phyloP scores from a whole-genome alignment of 1,284 basidiomycete species.

The Lignosus rhinocerotis region DNA sequence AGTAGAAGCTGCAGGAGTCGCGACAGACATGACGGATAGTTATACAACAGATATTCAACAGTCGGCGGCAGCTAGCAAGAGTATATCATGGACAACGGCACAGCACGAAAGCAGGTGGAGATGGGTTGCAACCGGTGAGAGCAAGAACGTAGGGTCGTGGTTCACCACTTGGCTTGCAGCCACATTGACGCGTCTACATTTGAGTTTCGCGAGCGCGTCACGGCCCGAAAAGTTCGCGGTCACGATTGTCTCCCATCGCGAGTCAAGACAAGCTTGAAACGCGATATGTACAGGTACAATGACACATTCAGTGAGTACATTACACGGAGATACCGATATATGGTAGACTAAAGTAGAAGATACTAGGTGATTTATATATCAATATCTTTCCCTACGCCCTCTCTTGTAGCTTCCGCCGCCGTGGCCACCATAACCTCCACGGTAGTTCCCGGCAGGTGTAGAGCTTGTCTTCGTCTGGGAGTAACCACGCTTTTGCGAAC shows the following conservation, averaged over 20 bases:
- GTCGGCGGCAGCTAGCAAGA: neutral
- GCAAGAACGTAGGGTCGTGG: neutral
- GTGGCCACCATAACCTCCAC: constrained; percentile 12
- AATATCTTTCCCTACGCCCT: constrained; percentile 14
- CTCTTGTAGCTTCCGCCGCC: constrained; percentile 14
- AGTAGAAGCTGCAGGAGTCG: constrained; percentile 43
- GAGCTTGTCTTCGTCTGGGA: constrained; percentile 20
- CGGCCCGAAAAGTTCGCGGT: constrained; percentile 1
- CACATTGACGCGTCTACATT: constrained; percentile 7
- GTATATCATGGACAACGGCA: neutral
- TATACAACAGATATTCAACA: constrained; percentile 10
- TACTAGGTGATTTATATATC: neutral
- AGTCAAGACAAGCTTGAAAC: too few species aligned
- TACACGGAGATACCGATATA: constrained; percentile 6
- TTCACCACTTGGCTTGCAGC: neutral
- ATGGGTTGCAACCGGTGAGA: neutral
- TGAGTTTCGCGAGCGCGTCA: constrained; percentile 11
- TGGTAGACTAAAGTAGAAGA: constrained; percentile 1
- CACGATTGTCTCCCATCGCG: neutral
- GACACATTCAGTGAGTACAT: neutral
- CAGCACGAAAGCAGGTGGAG: neutral
- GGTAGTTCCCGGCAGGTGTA: neutral
- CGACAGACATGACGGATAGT: constrained; percentile 40
- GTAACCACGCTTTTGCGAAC: constrained; percentile 31
- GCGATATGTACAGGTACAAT: neutral